These are phyloP conservation scores for Carex sylvatica DNA, from an alignment of 202 grass and related monocot species.

Conservation along the genomic window DNA sequence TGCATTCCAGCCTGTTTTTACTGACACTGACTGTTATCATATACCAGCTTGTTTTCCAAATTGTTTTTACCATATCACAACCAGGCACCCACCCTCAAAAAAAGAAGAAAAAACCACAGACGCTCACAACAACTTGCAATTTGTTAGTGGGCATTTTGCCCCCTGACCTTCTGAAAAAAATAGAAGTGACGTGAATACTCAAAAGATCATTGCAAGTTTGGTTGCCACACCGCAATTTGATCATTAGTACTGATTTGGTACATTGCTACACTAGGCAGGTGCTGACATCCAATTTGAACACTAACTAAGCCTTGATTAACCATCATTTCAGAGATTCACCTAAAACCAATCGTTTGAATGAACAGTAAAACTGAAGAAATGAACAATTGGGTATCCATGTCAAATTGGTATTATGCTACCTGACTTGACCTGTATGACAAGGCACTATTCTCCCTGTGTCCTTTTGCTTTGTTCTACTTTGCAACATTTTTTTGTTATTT, in stretches of 20 bases:
- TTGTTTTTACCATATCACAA: neutral
- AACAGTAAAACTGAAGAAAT: neutral
- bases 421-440: slow-evolving; percentile 12
- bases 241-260: neutral
- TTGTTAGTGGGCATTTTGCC: too few species aligned
- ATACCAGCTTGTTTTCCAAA: slow-evolving; percentile 5
- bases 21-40: neutral
- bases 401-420: neutral
- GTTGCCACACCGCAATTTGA: neutral
- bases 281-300: neutral
- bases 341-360: neutral
- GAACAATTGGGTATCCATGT: neutral
- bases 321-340: neutral
- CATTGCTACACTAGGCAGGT: neutral
- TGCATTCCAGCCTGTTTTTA: neutral
- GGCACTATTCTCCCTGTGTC: neutral
- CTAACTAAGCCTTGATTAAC: neutral
- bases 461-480: neutral
- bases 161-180: too few species aligned
- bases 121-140: too few species aligned
- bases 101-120: too few species aligned
- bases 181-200: neutral
- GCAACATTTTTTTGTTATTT: slow-evolving; percentile 26
- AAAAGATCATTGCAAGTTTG: neutral
- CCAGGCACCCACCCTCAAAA: neutral